These are phyloP conservation scores for Venturiaceae sp. DNA, from an alignment of 2,329 filamentous ascomycete species.

Conservation along the genomic window DNA sequence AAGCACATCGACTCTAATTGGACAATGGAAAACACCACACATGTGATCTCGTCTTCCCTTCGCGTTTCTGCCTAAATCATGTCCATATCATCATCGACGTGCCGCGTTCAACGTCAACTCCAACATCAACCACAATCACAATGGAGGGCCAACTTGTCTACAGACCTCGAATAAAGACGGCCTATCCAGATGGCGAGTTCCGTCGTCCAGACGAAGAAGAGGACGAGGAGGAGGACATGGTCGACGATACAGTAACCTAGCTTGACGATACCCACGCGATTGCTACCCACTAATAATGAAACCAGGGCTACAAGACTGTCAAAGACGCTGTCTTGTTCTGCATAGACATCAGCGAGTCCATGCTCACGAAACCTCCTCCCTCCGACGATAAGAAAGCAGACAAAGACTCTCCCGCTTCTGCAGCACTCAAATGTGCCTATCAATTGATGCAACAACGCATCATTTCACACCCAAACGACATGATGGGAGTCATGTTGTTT, in stretches of 20 bases:
- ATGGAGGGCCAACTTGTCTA: neutral
- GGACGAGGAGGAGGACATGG: constrained; percentile 60
- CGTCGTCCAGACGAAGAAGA: constrained; percentile 40
- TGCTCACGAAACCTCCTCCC: constrained; percentile 60
- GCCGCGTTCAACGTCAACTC: neutral
- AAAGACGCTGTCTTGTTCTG: constrained; percentile 98
- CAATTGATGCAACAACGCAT: constrained; percentile 97
- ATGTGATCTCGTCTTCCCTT: neutral
- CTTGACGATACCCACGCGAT: neutral
- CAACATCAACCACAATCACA: constrained; percentile 21
- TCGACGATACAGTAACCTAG: constrained; percentile 52
- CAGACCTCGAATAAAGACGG: neutral
- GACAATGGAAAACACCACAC: neutral
- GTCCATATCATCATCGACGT: neutral
- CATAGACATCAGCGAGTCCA: constrained; percentile 81
- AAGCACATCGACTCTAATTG: neutral
- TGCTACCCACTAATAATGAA: neutral
- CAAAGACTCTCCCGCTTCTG: constrained; percentile 66
- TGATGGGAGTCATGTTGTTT: constrained; percentile 92
- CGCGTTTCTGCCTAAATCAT: neutral
- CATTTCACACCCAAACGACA: constrained; percentile 90
- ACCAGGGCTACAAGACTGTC: constrained; percentile 74
- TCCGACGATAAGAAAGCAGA: constrained; percentile 60
- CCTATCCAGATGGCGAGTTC: neutral
- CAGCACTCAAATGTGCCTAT: constrained; percentile 88